Base-by-base conservation (phyloP, 495 filamentous ascomycete species). In the Halenospora varia region DNA sequence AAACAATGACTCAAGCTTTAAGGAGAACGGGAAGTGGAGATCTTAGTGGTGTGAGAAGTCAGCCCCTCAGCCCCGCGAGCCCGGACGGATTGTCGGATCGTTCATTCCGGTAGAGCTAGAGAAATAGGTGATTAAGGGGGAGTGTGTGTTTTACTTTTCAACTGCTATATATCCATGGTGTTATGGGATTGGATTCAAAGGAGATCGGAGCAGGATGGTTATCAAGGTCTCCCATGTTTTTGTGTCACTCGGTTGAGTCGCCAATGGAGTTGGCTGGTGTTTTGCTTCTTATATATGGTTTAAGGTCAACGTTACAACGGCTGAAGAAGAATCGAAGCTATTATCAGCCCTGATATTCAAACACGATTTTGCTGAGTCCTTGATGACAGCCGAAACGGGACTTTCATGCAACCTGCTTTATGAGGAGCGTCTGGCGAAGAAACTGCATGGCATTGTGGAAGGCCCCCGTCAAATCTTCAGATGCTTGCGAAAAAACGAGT, bases 1-100 rank as follows among this genome's bases (percentile, higher is more conserved):
- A 96, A 74, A 96, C 91, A 9, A 94, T 96, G 91, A 78, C 84
- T 48, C 90, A 96, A 72, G 90, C 92, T 19, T 75, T 93, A 69
- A 75, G 86, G 69, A 84, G 88, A 71, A 94, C 89, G 2, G 88
- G 83, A 10, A 93, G 88, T 71, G 87, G 88, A 18, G 92, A 96
- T 67, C 69, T 96, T 62, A 82, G 82, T 57, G 79, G 77, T 26
- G 70, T 77, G 42, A 73, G 79, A 59, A 87, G 85, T 68, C 80
- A 82, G 48, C 79, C 85, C 13, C 66, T 80, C 35, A 89, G 83
- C 69, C 81, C 84, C 0, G 71, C 84, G 48, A 73, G 68, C 54
- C 56, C 63, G 2, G 57, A 65, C 25, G 63, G 58, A 17, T 8
- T 55, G 10, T 61, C 65, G 35, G 65, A 63, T 48, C 47, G 48